phyloP scores from a whole-genome alignment of 164 flowering plant species.

The Piper betle region DNA sequence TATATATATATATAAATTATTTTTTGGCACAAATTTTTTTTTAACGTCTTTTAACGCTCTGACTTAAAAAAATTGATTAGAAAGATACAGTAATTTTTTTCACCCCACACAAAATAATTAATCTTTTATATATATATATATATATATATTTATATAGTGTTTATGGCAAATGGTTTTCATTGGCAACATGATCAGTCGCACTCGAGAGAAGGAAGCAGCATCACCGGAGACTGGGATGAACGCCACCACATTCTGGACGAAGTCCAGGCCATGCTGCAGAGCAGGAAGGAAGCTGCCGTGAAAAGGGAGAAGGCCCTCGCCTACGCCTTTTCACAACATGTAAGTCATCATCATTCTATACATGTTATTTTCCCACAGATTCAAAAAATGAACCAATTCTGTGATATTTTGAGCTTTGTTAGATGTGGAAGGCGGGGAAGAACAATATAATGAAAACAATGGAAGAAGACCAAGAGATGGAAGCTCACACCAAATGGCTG shows the following conservation, averaged over 20 bases:
- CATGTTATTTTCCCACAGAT: too few species aligned
- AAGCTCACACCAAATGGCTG: constrained; percentile 51
- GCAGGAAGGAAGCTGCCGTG: constrained; percentile 49
- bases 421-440: constrained; percentile 49
- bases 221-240: constrained; percentile 28
- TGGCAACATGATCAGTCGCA: constrained; percentile 8
- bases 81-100: too few species aligned
- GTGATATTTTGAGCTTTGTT: not conserved
- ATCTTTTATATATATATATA: too few species aligned
- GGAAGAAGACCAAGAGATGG: constrained; percentile 39
- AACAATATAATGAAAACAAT: constrained; percentile 20
- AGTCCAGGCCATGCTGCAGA: constrained; percentile 61
- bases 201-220: constrained; percentile 65
- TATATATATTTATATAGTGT: too few species aligned
- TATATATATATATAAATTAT: too few species aligned
- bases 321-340: constrained; percentile 59
- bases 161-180: too few species aligned
- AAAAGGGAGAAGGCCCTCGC: constrained; percentile 10
- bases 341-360: constrained; percentile 5
- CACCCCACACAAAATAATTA: too few species aligned
- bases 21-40: too few species aligned
- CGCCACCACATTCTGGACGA: constrained; percentile 63
- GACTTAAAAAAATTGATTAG: too few species aligned
- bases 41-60: too few species aligned
- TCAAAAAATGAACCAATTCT: not conserved